Evolutionary conservation across 176 grass and related monocot species (phyloP).

Genomic region (Otatea glauca): DNA sequence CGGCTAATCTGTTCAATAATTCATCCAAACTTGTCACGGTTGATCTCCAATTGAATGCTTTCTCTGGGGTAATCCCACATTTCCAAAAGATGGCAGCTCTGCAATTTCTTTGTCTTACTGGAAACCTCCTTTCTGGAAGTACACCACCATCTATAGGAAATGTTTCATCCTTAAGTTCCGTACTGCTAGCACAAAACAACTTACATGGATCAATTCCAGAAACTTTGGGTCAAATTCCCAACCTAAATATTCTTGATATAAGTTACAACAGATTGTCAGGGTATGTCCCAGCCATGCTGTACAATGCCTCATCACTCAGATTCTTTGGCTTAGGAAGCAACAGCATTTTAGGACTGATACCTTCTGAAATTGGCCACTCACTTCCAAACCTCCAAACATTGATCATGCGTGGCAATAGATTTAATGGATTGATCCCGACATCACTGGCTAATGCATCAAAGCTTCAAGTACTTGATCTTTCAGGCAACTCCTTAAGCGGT

Average conservation of each 20-base stretch:
- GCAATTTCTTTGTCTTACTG: neutral
- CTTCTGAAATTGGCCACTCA: neutral
- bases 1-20: conserved; percentile 5
- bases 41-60: neutral
- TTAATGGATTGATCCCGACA: neutral
- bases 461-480: conserved; percentile 31
- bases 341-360: neutral
- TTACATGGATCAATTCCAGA: conserved; percentile 7
- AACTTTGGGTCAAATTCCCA: conserved; percentile 13
- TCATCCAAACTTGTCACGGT: conserved; percentile 28
- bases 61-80: conserved; percentile 24
- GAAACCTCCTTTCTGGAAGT: conserved; percentile 7
- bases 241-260: neutral
- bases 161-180: conserved; percentile 30
- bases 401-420: neutral
- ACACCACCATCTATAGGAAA: conserved; percentile 43
- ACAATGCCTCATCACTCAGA: conserved; percentile 37
- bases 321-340: neutral
- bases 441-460: conserved; percentile 31
- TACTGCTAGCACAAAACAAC: conserved; percentile 22
- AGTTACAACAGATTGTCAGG: neutral
- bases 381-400: conserved; percentile 29
- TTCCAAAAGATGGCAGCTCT: neutral
- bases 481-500: neutral
- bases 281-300: conserved; percentile 20